Conservation (phyloP, 257 asterid species). For the Petunia secreta region DNA sequence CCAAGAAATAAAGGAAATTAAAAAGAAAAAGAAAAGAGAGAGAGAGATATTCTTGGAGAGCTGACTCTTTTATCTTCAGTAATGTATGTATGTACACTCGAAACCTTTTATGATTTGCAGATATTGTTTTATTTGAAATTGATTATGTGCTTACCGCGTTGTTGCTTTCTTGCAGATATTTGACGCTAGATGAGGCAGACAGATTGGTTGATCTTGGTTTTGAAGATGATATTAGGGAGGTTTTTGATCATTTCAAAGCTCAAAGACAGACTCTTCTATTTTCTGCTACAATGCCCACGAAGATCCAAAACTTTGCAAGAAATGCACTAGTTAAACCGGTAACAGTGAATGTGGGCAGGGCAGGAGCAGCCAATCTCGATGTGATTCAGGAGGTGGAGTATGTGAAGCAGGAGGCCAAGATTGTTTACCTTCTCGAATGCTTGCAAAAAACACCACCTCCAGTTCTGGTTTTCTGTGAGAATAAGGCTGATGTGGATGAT, state of each 20-base stretch:
- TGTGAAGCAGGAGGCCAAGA: conserved; percentile 84
- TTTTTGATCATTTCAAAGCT: conserved; percentile 87
- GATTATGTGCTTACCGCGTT: neutral
- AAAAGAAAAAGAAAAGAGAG: too few relatives aligned
- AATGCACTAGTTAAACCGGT: conserved; percentile 85
- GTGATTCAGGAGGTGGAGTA: conserved; percentile 88
- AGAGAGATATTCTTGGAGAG: too few relatives aligned
- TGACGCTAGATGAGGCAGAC: conserved; percentile 80
- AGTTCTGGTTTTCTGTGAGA: conserved; percentile 77
- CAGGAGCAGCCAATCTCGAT: conserved; percentile 89
- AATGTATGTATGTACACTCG: neutral
- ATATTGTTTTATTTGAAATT: neutral
- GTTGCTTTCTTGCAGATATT: conserved; percentile 49
- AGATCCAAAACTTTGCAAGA: conserved; percentile 80
- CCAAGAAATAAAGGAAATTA: too few relatives aligned
- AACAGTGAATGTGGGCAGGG: conserved; percentile 83
- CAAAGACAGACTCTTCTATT: conserved; percentile 90
- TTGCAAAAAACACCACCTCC: conserved; percentile 85
- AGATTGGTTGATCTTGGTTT: conserved; percentile 80
- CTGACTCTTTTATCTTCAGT: too few relatives aligned
- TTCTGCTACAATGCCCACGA: conserved; percentile 92
- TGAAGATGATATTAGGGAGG: conserved; percentile 91
- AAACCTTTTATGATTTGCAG: conserved; percentile 6
- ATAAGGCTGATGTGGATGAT: conserved; percentile 80
- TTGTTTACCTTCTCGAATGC: conserved; percentile 83